Conservation (phyloP, 257 asterid species). For the Misopates orontium region DNA sequence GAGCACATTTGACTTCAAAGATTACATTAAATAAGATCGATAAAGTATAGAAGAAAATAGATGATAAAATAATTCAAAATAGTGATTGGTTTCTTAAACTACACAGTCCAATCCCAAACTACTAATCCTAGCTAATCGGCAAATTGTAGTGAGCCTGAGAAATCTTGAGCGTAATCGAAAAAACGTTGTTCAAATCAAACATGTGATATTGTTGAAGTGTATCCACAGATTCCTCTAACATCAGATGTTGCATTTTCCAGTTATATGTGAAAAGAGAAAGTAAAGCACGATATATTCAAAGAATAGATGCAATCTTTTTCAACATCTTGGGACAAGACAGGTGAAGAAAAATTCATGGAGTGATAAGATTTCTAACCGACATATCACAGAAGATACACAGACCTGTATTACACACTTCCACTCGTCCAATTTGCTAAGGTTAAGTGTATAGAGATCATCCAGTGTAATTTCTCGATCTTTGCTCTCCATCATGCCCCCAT, state of each 20-base stretch:
- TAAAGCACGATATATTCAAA: neutral
- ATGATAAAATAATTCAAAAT: too few relatives aligned
- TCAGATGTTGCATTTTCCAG: neutral
- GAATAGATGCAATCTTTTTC: too few relatives aligned
- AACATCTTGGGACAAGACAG: neutral
- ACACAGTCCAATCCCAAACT: too few relatives aligned
- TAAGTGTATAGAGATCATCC: slow-evolving; percentile 83
- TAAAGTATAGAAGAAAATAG: too few relatives aligned
- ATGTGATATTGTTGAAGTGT: too few relatives aligned
- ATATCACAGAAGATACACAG: slow-evolving; percentile 23
- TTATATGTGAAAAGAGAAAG: neutral
- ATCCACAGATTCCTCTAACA: neutral
- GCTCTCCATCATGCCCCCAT: slow-evolving; percentile 96
- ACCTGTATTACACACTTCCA: slow-evolving; percentile 95
- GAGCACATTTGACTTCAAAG: too few relatives aligned
- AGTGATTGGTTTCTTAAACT: too few relatives aligned
- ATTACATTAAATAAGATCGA: too few relatives aligned
- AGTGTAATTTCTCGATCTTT: slow-evolving; percentile 91
- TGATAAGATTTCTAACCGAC: neutral
- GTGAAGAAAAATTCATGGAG: slow-evolving; percentile 1
- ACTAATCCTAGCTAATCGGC: too few relatives aligned
- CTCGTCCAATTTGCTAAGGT: slow-evolving; percentile 93
- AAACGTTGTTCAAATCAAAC: too few relatives aligned
- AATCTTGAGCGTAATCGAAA: too few relatives aligned
- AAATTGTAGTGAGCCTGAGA: too few relatives aligned